These are phyloP conservation scores for Fusarium falciforme DNA, from an alignment of 2,329 filamentous ascomycete genomes.

Conservation along the genomic window DNA sequence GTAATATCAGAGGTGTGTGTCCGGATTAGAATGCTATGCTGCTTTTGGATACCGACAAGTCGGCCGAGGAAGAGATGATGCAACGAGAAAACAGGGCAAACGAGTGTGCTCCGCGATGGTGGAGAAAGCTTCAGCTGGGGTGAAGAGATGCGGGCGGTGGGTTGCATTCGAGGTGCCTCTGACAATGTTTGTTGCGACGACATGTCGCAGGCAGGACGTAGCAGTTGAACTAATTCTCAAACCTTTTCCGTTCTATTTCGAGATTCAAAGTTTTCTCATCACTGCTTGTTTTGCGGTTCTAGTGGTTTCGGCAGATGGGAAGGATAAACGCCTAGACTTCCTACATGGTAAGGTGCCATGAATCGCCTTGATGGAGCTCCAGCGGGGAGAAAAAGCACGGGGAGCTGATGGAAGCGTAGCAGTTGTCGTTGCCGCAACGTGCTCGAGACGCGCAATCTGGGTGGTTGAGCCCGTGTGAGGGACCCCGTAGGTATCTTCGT, in stretches of 20 bases:
- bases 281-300: not conserved
- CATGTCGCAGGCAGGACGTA: not conserved
- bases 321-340: not conserved
- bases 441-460: constrained; percentile 12
- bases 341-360: not conserved
- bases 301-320: not conserved
- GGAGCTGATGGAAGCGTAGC: not conserved
- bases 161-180: not conserved
- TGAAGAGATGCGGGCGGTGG: not conserved
- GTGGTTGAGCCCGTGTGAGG: constrained; percentile 2
- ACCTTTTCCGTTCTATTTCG: not conserved
- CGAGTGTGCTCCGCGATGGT: not conserved
- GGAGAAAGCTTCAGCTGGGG: constrained; percentile 1
- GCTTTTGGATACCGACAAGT: constrained; percentile 21
- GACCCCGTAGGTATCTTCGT: not conserved
- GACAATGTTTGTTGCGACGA: constrained; percentile 1
- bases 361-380: not conserved
- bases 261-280: not conserved
- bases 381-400: not conserved
- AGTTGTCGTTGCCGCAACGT: constrained; percentile 12
- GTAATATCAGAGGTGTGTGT: not conserved
- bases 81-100: not conserved
- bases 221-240: not conserved
- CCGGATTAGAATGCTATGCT: constrained; percentile 1
- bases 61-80: not conserved